These are phyloP conservation scores for Barnettozyma siamensis DNA, from an alignment of 805 yeast genomes.

Conservation along the genomic window DNA sequence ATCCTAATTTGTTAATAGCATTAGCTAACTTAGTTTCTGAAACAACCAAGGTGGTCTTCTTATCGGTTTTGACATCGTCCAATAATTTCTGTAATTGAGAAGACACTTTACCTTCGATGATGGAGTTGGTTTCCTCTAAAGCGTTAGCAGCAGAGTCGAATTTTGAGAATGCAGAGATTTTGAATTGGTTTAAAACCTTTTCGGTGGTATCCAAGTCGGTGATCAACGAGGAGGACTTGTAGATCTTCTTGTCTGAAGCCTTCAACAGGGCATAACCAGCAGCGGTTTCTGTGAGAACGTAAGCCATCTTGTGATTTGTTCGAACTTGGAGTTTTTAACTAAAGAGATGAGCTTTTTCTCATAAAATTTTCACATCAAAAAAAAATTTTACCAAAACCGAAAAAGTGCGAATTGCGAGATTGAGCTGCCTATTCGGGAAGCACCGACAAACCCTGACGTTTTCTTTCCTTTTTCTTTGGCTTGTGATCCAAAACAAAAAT, in stretches of 20 bases:
- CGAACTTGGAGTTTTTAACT: neutral
- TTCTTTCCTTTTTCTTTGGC: neutral
- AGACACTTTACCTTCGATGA: slow-evolving; percentile 91
- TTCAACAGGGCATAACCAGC: slow-evolving; percentile 98
- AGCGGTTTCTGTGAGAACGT: slow-evolving; percentile 93
- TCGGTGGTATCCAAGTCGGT: slow-evolving; percentile 78
- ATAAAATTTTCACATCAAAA: slow-evolving; percentile 5
- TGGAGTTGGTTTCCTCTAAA: slow-evolving; percentile 87
- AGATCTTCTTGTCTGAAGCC: slow-evolving; percentile 95
- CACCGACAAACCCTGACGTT: neutral
- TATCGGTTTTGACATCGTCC: slow-evolving; percentile 70
- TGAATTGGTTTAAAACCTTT: slow-evolving; percentile 83
- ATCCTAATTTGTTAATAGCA: slow-evolving; percentile 89
- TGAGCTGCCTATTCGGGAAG: neutral
- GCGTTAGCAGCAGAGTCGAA: slow-evolving; percentile 94
- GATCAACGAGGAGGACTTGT: slow-evolving; percentile 71
- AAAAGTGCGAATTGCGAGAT: neutral
- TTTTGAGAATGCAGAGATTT: slow-evolving; percentile 92
- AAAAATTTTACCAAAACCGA: slow-evolving; percentile 7
- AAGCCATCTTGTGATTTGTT: slow-evolving; percentile 48
- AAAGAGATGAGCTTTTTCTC: slow-evolving; percentile 6
- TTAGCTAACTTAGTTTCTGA: slow-evolving; percentile 95
- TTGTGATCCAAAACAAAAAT: neutral
- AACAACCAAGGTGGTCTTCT: slow-evolving; percentile 82
- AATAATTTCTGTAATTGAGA: slow-evolving; percentile 73